Evolutionary conservation across 192 early-diverging fungal species (phyloP).

Genomic region (Rhizophagus clarus): DNA sequence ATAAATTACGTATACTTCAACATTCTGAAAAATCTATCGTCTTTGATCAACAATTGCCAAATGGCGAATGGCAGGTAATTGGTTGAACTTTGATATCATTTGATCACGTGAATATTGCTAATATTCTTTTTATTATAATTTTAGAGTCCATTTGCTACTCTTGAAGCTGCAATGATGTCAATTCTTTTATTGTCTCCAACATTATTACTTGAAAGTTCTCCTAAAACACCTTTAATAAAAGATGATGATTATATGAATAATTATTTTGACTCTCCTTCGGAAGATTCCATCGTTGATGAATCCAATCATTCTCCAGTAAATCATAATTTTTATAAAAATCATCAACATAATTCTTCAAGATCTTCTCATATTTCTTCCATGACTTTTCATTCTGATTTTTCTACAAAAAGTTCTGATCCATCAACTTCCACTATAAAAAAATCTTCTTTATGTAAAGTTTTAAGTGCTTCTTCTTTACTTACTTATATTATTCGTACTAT

Average conservation of each 20-base stretch:
- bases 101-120: background rate
- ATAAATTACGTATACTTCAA: conserved; percentile 24
- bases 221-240: background rate
- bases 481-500: background rate
- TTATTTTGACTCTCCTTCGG: background rate
- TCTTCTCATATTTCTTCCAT: background rate
- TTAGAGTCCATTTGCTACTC: conserved; percentile 12
- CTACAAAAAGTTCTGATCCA: background rate
- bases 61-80: conserved; percentile 29
- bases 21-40: background rate
- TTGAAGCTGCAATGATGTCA: conserved; percentile 28
- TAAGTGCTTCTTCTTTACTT: conserved; percentile 11
- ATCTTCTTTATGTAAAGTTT: conserved; percentile 21
- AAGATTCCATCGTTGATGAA: too few relatives aligned
- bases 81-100: too few relatives aligned
- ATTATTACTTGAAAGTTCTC: conserved; percentile 1
- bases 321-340: too few relatives aligned
- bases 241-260: background rate
- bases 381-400: background rate
- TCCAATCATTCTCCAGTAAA: background rate
- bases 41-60: conserved; percentile 19
- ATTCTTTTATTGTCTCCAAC: conserved; percentile 27
- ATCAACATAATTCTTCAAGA: background rate
- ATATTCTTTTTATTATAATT: background rate
- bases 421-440: background rate